Evolutionary conservation across 2,329 filamentous ascomycete genomes (phyloP).

Genomic region (Fusarium miscanthi): DNA sequence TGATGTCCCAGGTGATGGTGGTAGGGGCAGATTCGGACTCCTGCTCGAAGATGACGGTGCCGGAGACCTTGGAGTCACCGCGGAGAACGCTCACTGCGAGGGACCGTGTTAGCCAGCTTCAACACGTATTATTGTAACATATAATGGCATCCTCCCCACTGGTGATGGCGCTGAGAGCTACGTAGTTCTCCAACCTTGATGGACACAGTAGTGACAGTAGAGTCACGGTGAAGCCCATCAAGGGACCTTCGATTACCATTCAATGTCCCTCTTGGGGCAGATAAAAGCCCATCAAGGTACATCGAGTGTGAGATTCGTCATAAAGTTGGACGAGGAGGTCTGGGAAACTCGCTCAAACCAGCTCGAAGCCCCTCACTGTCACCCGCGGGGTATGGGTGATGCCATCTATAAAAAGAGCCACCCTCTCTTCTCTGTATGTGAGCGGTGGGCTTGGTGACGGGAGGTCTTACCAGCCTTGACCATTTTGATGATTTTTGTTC

Average conservation of each 20-base stretch:
- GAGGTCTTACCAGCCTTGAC: conserved; percentile 88
- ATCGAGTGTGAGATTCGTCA: conserved; percentile 35
- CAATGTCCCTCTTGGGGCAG: conserved; percentile 14
- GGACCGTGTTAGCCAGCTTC: conserved; percentile 35
- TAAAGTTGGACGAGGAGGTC: conserved; percentile 50
- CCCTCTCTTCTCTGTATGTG: not conserved
- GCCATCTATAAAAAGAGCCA: conserved; percentile 44
- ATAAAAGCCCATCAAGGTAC: conserved; percentile 59
- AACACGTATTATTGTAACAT: not conserved
- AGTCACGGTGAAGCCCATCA: conserved; percentile 44
- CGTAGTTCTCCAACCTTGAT: not conserved
- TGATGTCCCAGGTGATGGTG: conserved; percentile 91
- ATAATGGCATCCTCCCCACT: not conserved
- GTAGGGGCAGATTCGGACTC: conserved; percentile 82
- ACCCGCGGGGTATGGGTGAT: conserved; percentile 26
- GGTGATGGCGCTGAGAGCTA: conserved; percentile 9
- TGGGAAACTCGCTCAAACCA: conserved; percentile 70
- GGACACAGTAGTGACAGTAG: not conserved
- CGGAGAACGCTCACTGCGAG: conserved; percentile 89
- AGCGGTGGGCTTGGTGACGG: conserved; percentile 3
- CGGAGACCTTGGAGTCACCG: conserved; percentile 95
- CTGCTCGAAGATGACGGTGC: conserved; percentile 97
- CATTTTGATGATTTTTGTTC: conserved; percentile 75
- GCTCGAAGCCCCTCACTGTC: conserved; percentile 53
- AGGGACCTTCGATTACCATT: conserved; percentile 44